Conservation (phyloP, 2,329 filamentous ascomycete species). For the Cordyceps sp. region DNA sequence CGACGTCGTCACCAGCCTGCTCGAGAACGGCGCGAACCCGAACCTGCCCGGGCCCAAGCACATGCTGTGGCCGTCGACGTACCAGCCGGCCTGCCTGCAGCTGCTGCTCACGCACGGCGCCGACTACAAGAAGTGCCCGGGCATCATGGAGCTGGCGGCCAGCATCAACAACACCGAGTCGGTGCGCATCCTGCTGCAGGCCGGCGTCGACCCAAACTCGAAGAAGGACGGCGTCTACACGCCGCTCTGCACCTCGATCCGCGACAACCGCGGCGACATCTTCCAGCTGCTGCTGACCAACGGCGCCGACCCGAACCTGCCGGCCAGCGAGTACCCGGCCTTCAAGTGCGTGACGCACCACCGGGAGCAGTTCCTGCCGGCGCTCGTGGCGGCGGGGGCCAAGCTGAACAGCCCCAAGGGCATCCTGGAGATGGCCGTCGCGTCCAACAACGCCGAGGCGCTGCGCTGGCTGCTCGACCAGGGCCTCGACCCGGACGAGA, state of each 20-base stretch:
- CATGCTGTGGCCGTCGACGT: constrained; percentile 48
- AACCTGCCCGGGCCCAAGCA: constrained; percentile 55
- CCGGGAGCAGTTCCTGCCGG: constrained; percentile 41
- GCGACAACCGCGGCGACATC: constrained; percentile 46
- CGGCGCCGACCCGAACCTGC: constrained; percentile 45
- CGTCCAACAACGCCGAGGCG: constrained; percentile 42
- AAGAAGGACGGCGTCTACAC: constrained; percentile 53
- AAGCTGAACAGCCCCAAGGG: constrained; percentile 43
- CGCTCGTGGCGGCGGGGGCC: constrained; percentile 41
- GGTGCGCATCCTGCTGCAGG: constrained; percentile 37
- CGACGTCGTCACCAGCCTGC: constrained; percentile 33
- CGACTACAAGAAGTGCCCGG: constrained; percentile 40
- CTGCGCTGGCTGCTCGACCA: constrained; percentile 43
- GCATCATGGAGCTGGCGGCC: constrained; percentile 46
- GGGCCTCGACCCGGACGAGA: constrained; percentile 43
- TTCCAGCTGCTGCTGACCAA: constrained; percentile 38
- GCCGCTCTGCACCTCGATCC: constrained; percentile 50
- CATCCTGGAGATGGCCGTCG: constrained; percentile 48
- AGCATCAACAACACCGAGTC: constrained; percentile 48
- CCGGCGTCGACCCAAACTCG: constrained; percentile 41
- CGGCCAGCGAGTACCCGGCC: constrained; percentile 45
- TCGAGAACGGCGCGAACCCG: constrained; percentile 44
- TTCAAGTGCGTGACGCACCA: constrained; percentile 56
- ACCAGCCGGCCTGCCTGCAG: constrained; percentile 39
- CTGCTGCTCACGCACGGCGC: constrained; percentile 42